Base-by-base conservation (phyloP, 1,284 basidiomycete genomes). In the Irpex lacteus region DNA sequence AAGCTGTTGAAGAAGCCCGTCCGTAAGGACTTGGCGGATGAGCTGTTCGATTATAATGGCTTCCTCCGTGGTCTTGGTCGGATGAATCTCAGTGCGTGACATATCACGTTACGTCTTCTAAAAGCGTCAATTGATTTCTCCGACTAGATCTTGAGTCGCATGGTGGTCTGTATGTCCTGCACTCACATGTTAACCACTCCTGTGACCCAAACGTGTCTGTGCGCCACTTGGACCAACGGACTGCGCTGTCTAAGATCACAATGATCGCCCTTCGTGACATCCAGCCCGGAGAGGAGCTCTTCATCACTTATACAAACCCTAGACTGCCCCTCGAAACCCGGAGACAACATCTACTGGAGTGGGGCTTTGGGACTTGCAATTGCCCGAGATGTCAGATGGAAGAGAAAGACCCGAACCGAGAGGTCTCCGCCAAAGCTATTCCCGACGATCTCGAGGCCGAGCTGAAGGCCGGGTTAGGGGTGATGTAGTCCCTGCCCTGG, bases 161-260 rank as follows among this genome's bases (percentile, higher is more conserved):
- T 66, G 95, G 95, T 4, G 95, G 94, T 1, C 79, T 96, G 8
- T 96, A 96, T 75, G 82, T 85, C 5, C 82, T 97, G 7, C 94
- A 97, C 75, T 91, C 92, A 1, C 93, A 96, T 72, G 74, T 96
- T 49, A 96, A 96, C 76, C 95, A 96, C 74, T 84, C 83, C 13
- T 97, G 94, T 75, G 74, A 77, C 3, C 93, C 95, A 0, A 95
- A 94, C 72, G 70, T 91, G 54, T 89, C 89, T 44, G 87, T 92
- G 21, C 86, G 85, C 18, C 94, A 89, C 72, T 76, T 86, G 65
- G 82, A 91, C 74, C 84, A 85, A 68, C 85, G 86, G 63, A 83
- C 81, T 21, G 81, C 85, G 13, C 84, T 87, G 66, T 84, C 86
- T 26, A 86, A 89, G 53, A 89, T 94, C 69, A 87, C 89, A 0